Percentiles rank a stretch among this genome's conserved stretches.
Conservation (phyloP, 2,329 filamentous ascomycete species). For the Alternaria brassicae region DNA sequence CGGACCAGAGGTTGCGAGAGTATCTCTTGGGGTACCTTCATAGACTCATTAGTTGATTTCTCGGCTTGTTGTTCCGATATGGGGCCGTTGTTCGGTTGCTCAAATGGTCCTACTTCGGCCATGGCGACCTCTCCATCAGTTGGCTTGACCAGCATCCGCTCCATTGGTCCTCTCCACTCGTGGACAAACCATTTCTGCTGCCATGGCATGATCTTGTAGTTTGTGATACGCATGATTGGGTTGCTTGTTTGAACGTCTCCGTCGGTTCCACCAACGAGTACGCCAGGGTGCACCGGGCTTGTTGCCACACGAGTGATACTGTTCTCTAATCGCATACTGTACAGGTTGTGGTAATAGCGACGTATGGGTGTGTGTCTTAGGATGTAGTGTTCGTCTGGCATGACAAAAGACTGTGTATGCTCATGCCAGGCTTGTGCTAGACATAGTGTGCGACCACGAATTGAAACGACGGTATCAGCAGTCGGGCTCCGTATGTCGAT, state of each 20-base stretch:
- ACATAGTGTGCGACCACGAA: conserved; percentile 60
- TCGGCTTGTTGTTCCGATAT: neutral
- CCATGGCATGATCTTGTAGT: conserved; percentile 59
- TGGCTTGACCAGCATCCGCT: conserved; percentile 12
- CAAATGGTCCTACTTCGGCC: conserved; percentile 5
- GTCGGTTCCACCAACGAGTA: conserved; percentile 60
- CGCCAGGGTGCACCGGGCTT: conserved; percentile 62
- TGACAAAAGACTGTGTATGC: conserved; percentile 61
- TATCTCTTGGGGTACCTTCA: conserved; percentile 16
- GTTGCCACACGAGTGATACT: conserved; percentile 54
- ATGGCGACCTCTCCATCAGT: conserved; percentile 3
- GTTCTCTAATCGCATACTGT: conserved; percentile 47
- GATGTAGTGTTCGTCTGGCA: conserved; percentile 62
- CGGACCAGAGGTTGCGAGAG: conserved; percentile 41
- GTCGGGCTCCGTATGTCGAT: conserved; percentile 60
- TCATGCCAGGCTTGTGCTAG: conserved; percentile 63
- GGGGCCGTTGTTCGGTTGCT: neutral
- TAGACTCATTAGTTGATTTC: neutral
- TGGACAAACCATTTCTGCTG: conserved; percentile 66
- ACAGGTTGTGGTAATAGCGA: conserved; percentile 59
- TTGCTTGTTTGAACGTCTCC: conserved; percentile 62
- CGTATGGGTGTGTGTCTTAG: conserved; percentile 59
- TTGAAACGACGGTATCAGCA: conserved; percentile 54
- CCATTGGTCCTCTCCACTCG: conserved; percentile 57
- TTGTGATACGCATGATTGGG: conserved; percentile 59